Base-by-base conservation (phyloP, 192 early-diverging fungal species). In the Entophlyctis luteolus region DNA sequence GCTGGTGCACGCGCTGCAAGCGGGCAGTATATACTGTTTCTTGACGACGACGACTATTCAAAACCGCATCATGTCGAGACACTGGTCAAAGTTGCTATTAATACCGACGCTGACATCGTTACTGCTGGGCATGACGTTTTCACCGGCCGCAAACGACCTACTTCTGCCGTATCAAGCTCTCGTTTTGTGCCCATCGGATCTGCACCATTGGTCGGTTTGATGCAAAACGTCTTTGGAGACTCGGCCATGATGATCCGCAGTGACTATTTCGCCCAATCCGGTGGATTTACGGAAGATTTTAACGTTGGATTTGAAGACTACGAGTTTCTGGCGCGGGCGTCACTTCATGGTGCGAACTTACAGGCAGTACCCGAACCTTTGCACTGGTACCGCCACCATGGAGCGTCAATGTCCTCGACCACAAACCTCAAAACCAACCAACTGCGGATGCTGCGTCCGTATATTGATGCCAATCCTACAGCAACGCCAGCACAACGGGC, bases 151-250 rank as follows among this genome's bases (percentile, higher is more conserved):
- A 20, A 25, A 25, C 28, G 42, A 5, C 75, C 76, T 5, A 62
- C 53, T 31, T 14, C n/a, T 16, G 72, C 25, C 3, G 14, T 28
- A 4, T 76, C 74, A 27, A 52, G 31, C 58, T 29, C 45, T 20
- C 60, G 76, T 0, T 77, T 55, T 59, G 23, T 77, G n/a, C 76
- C 76, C 14, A n/a, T 79, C 22, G 76, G 76, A 16, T 8, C n/a
- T 12, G 75, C 76, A 33, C 8, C 66, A 4, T 49, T 74, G 20
- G 71, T 58, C 31, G 76, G 76, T 8, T 59, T 77, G 70, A 49
- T 77, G 20, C 78, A 77, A 35, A 77, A 77, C 53, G 76, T 79
- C 10, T 77, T 78, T 55, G 76, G 76, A 32, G 75, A 78, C 59
- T 72, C 68, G 25, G 49, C 69, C 8, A 74, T 77, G 55, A 48